Evolutionary conservation across 495 filamentous ascomycete genomes (phyloP).

Genomic region (Penicillium steckii): DNA sequence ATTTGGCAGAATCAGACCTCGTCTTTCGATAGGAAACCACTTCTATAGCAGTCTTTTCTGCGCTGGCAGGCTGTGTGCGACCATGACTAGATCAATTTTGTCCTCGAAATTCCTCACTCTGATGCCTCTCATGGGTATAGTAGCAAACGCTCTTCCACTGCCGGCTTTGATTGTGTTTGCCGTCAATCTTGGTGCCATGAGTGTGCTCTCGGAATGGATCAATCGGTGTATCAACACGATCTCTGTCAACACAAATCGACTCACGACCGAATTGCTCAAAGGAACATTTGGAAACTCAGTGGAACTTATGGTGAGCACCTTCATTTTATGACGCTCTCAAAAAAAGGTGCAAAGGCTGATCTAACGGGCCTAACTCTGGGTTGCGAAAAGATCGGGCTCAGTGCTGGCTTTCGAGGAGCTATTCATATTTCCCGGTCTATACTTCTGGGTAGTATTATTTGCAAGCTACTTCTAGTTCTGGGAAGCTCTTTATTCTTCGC

Average conservation of each 20-base stretch:
- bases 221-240: constrained; percentile 16
- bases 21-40: no score
- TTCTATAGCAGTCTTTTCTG: no score
- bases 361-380: not conserved
- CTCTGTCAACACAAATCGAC: constrained; percentile 3
- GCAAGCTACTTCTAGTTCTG: constrained; percentile 26
- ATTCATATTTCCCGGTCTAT: constrained; percentile 16
- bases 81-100: not conserved
- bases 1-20: not conserved
- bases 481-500: constrained; percentile 20
- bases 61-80: not conserved
- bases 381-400: constrained; percentile 14
- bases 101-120: not conserved
- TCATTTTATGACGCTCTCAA: not conserved
- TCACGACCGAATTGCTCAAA: constrained; percentile 22
- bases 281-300: constrained; percentile 27
- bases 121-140: constrained; percentile 15
- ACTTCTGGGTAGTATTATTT: constrained; percentile 23
- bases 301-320: constrained; percentile 20
- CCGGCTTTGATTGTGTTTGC: constrained; percentile 11
- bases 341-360: not conserved
- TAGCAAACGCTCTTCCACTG: constrained; percentile 3
- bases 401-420: constrained; percentile 10
- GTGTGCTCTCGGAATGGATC: constrained; percentile 16
- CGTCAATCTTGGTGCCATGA: constrained; percentile 19